Evolutionary conservation across 1,139 yeast genomes (phyloP), one percentile per base, ranked within the genome.

Genomic region (Debaryomyces robertsiae): DNA sequence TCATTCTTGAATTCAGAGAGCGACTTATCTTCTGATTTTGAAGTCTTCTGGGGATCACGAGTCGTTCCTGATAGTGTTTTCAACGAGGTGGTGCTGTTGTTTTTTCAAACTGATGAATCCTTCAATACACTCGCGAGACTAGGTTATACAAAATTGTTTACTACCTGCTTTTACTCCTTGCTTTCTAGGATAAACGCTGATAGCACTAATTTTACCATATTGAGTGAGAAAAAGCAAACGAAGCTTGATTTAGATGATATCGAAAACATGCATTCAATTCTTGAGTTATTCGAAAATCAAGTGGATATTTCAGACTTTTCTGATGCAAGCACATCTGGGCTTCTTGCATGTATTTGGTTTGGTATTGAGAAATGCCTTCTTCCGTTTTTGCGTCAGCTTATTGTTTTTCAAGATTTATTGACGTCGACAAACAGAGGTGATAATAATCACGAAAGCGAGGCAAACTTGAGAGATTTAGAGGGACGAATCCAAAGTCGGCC

Each of bases 21-120:
- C 32, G 52, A 55, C 33, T 48, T 60, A 23, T 25, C 44, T 1
- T 35, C 41, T 3, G 60, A 57, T 30, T 50, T 57, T 30, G 49
- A 50, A 17, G 45, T 45, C n/a, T 61, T 57, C 34, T 67, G 70
- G 69, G 53, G 54, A 13, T 54, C 58, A 9, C 55, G 49, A 9
- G 43, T 43, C 6, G 40, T 53, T 10, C 47, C 64, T 6, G 61
- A 63, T 45, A 69, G 72, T 6, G 59, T 61, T 3, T 65, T 72
- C 44, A 61, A 63, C 28, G 79, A 75, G 42, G 51, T 67, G 3
- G 53, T 74, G 9, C 50, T 62, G 30, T 49, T 73, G 15, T 75
- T 59, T 39, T 69, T 75, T 47, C 77, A 73, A 49, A 69, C 77
- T 2, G 69, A 67, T 39, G 77, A 74, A 45, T 70, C 80, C 0